Base-by-base conservation (phyloP, 2,329 filamentous ascomycete species). In the Claviceps maximensis region DNA sequence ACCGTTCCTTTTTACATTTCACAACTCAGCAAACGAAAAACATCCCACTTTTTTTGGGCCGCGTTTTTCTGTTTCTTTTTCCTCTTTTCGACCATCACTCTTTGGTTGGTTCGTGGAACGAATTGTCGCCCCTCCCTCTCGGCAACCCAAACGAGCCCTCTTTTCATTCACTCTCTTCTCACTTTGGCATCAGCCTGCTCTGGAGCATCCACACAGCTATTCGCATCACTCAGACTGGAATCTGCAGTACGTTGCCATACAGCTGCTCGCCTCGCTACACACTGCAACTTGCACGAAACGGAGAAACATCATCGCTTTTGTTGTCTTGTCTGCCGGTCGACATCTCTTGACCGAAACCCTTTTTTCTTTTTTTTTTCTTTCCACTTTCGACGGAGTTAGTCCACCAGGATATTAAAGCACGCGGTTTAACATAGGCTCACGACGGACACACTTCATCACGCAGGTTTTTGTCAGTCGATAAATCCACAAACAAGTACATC, bases 1-100 rank as follows among this genome's bases (percentile, higher is more conserved):
- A 63, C 51, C 62, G 59, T 63, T 65, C 55, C 53, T 58, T 61
- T 61, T 19, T 47, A 29, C 15, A 9, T 47, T 54, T 57, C n/a
- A 8, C 52, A 55, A 48, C 41, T 51, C 51, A 54, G 48, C 31
- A 52, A 45, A 29, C 44, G 21, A 47, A 50, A 42, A 33, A 6
- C 13, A 40, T 21, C 12, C n/a, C 42, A 29, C 21, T 33, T 25
- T 15, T 17, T 45, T 7, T 12, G 21, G 12, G 13, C 13, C 8
- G 42, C 4, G 4, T 38, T 38, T 17, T 23, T 23, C 23, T 44
- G 4, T 31, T 21, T 31, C 8, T 19, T 31, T 31, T 31, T 19
- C 17, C 8, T 38, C 25, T 17, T 23, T 25, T 38, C 6, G n/a
- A n/a, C 21, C 4, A 13, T 36, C 25, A 29, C 10, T 5, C n/a